These are phyloP conservation scores for Pleurotus eryngii DNA, from an alignment of 768 basidiomycete genomes.

Conservation along the genomic window DNA sequence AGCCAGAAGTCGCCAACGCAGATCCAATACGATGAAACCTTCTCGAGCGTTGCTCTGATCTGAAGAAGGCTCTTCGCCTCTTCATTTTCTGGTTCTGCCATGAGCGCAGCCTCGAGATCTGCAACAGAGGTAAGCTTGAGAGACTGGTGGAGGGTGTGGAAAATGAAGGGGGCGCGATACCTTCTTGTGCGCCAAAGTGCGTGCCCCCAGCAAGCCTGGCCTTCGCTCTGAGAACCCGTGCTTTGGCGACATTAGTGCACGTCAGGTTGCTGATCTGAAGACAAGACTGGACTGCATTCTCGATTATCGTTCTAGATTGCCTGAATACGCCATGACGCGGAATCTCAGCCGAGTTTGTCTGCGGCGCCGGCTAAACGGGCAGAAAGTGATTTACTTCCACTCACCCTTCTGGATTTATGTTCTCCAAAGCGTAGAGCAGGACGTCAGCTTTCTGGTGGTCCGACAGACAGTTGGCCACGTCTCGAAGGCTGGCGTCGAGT, in stretches of 20 bases:
- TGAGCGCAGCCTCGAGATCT: slow-evolving; percentile 69
- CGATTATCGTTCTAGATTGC: slow-evolving; percentile 59
- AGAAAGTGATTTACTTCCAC: slow-evolving; percentile 16
- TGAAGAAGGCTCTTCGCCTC: slow-evolving; percentile 63
- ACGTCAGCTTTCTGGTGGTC: slow-evolving; percentile 70
- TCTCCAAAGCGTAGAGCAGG: slow-evolving; percentile 78
- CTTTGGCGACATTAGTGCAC: slow-evolving; percentile 50
- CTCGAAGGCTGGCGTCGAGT: slow-evolving; percentile 72
- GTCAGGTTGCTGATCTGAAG: slow-evolving; percentile 54
- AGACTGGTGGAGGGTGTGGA: background rate
- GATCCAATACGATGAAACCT: slow-evolving; percentile 33
- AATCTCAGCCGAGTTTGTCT: slow-evolving; percentile 7
- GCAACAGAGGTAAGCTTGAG: slow-evolving; percentile 6
- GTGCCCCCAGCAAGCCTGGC: slow-evolving; percentile 58
- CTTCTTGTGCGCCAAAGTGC: slow-evolving; percentile 63
- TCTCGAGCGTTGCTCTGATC: slow-evolving; percentile 53
- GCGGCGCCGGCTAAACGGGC: slow-evolving; percentile 9
- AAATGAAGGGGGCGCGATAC: slow-evolving; percentile 28
- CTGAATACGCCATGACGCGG: slow-evolving; percentile 20
- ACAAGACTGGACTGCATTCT: slow-evolving; percentile 73
- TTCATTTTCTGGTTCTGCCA: slow-evolving; percentile 62
- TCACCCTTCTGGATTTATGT: slow-evolving; percentile 69
- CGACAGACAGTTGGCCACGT: slow-evolving; percentile 53
- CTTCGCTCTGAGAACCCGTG: slow-evolving; percentile 65
- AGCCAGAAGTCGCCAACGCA: background rate